A percentile compares a stretch with the other conserved stretches of the same genome.
phyloP scores from a whole-genome alignment of 2,329 filamentous ascomycete species.

The Ceratocystis alfenasii region DNA sequence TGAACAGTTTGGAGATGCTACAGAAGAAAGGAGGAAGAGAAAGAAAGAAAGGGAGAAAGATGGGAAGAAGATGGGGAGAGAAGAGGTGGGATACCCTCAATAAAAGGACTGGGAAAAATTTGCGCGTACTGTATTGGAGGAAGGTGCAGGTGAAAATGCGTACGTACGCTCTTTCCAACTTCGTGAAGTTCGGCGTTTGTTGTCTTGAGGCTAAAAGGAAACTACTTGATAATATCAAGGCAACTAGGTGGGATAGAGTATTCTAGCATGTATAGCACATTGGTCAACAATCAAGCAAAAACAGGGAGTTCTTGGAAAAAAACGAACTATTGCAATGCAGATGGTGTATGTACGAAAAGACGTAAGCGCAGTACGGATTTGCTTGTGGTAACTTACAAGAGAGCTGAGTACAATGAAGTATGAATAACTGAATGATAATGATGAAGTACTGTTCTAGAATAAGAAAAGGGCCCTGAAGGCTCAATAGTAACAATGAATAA shows the following conservation, averaged over 20 bases:
- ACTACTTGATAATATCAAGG: background rate
- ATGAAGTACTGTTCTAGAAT: background rate
- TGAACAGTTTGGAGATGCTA: slow-evolving; percentile 12
- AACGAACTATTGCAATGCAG: background rate
- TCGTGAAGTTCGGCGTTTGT: slow-evolving; percentile 2
- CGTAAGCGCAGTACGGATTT: background rate
- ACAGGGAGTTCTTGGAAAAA: background rate
- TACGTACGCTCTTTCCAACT: slow-evolving; percentile 10
- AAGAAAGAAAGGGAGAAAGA: slow-evolving; percentile 14
- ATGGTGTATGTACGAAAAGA: background rate
- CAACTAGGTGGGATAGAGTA: background rate
- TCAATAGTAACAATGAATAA: background rate
- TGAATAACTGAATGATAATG: background rate
- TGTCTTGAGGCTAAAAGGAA: background rate
- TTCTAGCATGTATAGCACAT: background rate
- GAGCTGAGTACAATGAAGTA: background rate
- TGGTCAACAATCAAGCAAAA: background rate
- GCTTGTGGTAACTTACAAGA: background rate
- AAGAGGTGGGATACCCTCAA: slow-evolving; percentile 25
- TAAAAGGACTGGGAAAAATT: slow-evolving; percentile 10
- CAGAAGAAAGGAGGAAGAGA: slow-evolving; percentile 2
- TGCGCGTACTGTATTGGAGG: background rate
- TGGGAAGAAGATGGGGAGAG: slow-evolving; percentile 24
- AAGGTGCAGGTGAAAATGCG: background rate
- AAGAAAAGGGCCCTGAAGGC: background rate